These are phyloP conservation scores for Russula ochroleuca DNA, from an alignment of 768 basidiomycete species.

Conservation along the genomic window DNA sequence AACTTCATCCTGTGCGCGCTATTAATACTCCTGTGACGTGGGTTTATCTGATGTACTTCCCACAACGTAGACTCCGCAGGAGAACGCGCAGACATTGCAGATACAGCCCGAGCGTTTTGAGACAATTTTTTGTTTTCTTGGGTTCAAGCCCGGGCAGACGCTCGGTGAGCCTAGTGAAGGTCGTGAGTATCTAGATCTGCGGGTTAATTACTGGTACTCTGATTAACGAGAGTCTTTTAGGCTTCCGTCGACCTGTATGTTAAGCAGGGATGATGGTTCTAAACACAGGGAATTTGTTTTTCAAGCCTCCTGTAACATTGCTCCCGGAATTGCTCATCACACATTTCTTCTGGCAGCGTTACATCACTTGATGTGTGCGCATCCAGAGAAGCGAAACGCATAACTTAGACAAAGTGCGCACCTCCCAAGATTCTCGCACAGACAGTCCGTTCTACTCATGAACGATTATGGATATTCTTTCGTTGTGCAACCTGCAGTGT, in stretches of 20 bases:
- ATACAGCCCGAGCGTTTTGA: constrained; percentile 65
- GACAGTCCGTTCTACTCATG: too few relatives aligned
- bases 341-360: constrained; percentile 33
- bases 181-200: constrained; percentile 40
- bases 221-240: constrained; percentile 12
- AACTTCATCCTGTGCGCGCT: constrained; percentile 53
- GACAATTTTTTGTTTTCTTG: constrained; percentile 49
- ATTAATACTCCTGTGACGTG: not conserved
- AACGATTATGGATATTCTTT: too few relatives aligned
- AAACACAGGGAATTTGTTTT: not conserved
- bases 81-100: constrained; percentile 52
- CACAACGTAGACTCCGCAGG: constrained; percentile 46
- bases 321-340: constrained; percentile 26
- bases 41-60: not conserved
- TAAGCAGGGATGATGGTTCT: constrained; percentile 9
- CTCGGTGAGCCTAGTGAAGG: constrained; percentile 59
- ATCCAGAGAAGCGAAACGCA: constrained; percentile 30
- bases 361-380: constrained; percentile 28
- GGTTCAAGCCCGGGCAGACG: constrained; percentile 50
- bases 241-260: constrained; percentile 27
- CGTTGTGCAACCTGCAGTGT: too few relatives aligned
- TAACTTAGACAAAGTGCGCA: not conserved
- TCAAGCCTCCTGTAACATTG: not conserved
- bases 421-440: not conserved
- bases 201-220: not conserved